These are phyloP conservation scores for Aspergillus chevalieri DNA, from an alignment of 2,329 filamentous ascomycete species.

Conservation along the genomic window DNA sequence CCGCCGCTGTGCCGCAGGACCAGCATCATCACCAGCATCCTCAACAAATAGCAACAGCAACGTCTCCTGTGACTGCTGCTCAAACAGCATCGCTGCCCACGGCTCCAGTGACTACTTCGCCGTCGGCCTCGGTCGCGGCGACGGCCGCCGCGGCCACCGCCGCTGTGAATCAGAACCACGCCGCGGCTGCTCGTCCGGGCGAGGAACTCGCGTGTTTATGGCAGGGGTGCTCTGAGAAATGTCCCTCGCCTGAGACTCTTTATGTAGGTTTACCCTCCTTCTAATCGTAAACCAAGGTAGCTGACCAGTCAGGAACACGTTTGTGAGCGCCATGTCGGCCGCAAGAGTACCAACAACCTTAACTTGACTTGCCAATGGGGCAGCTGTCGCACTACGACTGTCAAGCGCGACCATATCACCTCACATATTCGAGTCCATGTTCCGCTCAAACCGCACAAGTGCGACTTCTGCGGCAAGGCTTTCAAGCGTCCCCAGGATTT, in stretches of 20 bases:
- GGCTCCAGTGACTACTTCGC: slow-evolving; percentile 17
- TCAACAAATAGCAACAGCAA: slow-evolving; percentile 13
- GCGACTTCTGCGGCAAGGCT: slow-evolving; percentile 95
- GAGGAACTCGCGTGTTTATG: slow-evolving; percentile 53
- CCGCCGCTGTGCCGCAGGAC: not conserved
- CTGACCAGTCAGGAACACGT: slow-evolving; percentile 70
- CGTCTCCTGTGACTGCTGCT: slow-evolving; percentile 13
- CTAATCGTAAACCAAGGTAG: not conserved
- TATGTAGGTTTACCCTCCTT: slow-evolving; percentile 46
- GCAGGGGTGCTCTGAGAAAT: slow-evolving; percentile 57
- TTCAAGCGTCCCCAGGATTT: slow-evolving; percentile 98
- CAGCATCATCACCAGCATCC: slow-evolving; percentile 15
- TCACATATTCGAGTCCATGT: slow-evolving; percentile 98
- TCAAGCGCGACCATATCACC: slow-evolving; percentile 98
- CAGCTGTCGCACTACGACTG: slow-evolving; percentile 88
- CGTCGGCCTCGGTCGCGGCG: slow-evolving; percentile 27
- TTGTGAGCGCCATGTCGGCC: slow-evolving; percentile 94
- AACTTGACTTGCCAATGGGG: slow-evolving; percentile 98
- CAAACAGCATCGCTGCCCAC: not conserved
- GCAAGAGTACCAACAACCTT: slow-evolving; percentile 98
- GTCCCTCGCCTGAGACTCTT: slow-evolving; percentile 53
- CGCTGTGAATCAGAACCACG: slow-evolving; percentile 24
- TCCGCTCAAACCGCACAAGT: slow-evolving; percentile 98
- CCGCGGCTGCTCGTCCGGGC: slow-evolving; percentile 24
- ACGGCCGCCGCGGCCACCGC: slow-evolving; percentile 34